Evolutionary conservation across 2,329 filamentous ascomycete genomes (phyloP), one percentile per base, ranked within the genome.

Genomic region (Aotearoamyces nothofagi): DNA sequence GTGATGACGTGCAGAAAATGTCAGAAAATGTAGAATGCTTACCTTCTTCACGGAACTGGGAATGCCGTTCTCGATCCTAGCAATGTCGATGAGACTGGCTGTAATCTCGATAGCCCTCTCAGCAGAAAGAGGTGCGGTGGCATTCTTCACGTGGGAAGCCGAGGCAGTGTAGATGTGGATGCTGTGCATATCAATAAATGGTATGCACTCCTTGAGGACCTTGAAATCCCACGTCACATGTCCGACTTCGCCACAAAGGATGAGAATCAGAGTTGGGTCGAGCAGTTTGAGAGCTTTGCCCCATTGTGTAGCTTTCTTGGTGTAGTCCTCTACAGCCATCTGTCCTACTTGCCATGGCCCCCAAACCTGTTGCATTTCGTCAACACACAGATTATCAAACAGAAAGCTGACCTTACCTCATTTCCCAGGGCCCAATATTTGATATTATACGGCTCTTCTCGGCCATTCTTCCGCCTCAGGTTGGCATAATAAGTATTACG

Each of bases 341-440:
- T 67, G 60, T 20, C 56, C 65, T 17, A 69, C 63, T 51, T 69
- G 63, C 45, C 47, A 50, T 5, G 47, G 43, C 27, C 47, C 47
- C 43, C 45, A 50, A 37, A 45, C 43, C 44, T 47, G 11, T 9
- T 8, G 3, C n/a, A 26, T 5, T 24, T 14, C 24, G 3, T 38
- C 13, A 39, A n/a, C n/a, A n/a, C n/a, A n/a, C n/a, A n/a, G n/a
- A n/a, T n/a, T n/a, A n/a, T n/a, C n/a, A n/a, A n/a, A n/a, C n/a
- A n/a, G n/a, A n/a, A n/a, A 13, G 3, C 15, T 15, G 11, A 14
- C 22, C 17, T 22, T 17, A 63, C 63, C 43, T 77, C 71, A 52
- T 90, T 90, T 7, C 81, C 81, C 15, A 90, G 66, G 2, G 78
- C 79, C 81, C 81, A 90, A 60, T 86, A 87, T 54, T 81, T 83